Evolutionary conservation across 257 asterid species (phyloP).

Genomic region (Penstemon newberryi): DNA sequence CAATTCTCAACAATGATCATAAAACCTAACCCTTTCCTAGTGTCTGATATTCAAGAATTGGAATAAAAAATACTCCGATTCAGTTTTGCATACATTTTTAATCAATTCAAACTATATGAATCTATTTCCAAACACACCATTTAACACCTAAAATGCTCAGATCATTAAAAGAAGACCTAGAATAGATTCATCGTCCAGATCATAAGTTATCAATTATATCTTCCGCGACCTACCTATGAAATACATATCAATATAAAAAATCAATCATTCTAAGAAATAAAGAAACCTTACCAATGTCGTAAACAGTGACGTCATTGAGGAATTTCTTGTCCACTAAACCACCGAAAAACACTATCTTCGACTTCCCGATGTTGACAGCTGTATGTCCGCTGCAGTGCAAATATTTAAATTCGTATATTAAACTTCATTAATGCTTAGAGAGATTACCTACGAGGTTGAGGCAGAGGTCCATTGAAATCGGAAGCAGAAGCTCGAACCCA

Average conservation of each 20-base stretch:
- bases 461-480: constrained; percentile 74
- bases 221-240: constrained; percentile 1
- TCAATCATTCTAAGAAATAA: background rate
- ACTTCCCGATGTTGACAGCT: constrained; percentile 85
- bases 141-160: background rate
- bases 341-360: constrained; percentile 85
- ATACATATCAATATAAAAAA: constrained; percentile 3
- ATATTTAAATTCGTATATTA: background rate
- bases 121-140: background rate
- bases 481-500: constrained; percentile 89
- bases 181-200: background rate
- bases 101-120: constrained; percentile 4
- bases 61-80: background rate
- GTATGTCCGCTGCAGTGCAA: constrained; percentile 70
- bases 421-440: background rate
- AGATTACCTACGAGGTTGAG: constrained; percentile 78
- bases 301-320: constrained; percentile 70
- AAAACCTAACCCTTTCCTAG: background rate
- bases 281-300: constrained; percentile 66
- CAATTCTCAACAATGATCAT: background rate
- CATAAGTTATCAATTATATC: background rate
- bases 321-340: constrained; percentile 84
- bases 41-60: background rate
- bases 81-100: background rate
- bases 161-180: constrained; percentile 7